Evolutionary conservation across 225 moss, liverwort and hornwort species (phyloP).

Genomic region (Marchantia polymorpha): DNA sequence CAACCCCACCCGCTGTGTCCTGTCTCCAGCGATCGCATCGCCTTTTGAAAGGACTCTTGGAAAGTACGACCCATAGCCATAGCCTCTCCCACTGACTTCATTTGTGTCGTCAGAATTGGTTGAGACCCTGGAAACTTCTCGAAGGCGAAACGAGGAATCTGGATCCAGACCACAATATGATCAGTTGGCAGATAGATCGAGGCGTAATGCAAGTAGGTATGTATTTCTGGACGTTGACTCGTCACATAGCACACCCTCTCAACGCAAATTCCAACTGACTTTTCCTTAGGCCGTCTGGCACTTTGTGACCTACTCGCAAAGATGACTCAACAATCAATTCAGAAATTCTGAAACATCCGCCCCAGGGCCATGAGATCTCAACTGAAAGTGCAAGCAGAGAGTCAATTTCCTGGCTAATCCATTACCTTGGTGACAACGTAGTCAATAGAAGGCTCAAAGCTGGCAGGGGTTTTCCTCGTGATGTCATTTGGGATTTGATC

Average conservation of each 20-base stretch:
- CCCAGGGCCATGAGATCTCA: background rate
- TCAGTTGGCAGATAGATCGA: background rate
- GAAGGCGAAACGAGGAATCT: slow-evolving; percentile 98
- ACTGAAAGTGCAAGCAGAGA: background rate
- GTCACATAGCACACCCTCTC: too few relatives aligned
- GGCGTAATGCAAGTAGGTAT: background rate
- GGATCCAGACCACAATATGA: background rate
- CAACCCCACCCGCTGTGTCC: slow-evolving; percentile 97
- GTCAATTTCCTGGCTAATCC: background rate
- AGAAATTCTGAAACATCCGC: background rate
- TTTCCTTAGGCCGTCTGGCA: background rate
- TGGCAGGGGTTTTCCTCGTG: slow-evolving; percentile 92
- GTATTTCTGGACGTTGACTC: background rate
- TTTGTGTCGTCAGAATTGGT: slow-evolving; percentile 85
- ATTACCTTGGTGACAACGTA: slow-evolving; percentile 95
- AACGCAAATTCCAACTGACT: background rate
- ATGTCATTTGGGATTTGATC: slow-evolving; percentile 98
- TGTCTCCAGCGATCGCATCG: slow-evolving; percentile 90
- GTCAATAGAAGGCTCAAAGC: slow-evolving; percentile 99
- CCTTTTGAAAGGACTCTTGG: slow-evolving; percentile 94
- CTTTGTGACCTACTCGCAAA: background rate
- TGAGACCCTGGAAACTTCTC: slow-evolving; percentile 97
- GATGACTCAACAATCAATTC: background rate
- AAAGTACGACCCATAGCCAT: slow-evolving; percentile 98
- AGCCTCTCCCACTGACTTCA: slow-evolving; percentile 98